phyloP scores from a whole-genome alignment of 1,139 yeast genomes.

The Blastobotrys persicus region DNA sequence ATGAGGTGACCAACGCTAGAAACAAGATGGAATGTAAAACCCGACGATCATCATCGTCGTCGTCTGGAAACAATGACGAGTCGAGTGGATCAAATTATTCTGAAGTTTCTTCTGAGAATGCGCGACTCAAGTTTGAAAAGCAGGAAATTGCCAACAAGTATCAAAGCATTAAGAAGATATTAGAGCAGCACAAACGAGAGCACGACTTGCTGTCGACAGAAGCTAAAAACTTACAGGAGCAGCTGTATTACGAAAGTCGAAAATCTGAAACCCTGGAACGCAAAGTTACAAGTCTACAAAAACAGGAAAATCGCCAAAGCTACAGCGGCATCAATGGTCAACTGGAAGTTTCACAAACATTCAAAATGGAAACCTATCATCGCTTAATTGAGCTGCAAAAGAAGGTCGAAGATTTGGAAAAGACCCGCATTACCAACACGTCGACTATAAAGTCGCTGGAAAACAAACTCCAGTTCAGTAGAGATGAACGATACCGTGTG shows the following conservation, averaged over 20 bases:
- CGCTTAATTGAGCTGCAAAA: slow-evolving; percentile 15
- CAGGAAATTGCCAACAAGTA: slow-evolving; percentile 4
- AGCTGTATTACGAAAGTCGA: slow-evolving; percentile 14
- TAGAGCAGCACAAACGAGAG: slow-evolving; percentile 7
- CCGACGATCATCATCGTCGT: background rate
- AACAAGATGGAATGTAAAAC: background rate
- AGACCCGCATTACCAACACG: slow-evolving; percentile 5
- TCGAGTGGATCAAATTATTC: background rate
- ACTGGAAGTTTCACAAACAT: slow-evolving; percentile 15
- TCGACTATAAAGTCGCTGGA: slow-evolving; percentile 13
- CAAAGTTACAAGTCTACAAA: slow-evolving; percentile 7
- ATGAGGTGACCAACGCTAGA: background rate
- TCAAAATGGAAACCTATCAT: slow-evolving; percentile 15
- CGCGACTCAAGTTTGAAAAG: slow-evolving; percentile 8
- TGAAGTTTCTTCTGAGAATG: background rate
- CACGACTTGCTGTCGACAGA: slow-evolving; percentile 11
- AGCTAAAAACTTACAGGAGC: slow-evolving; percentile 15
- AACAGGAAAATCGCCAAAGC: slow-evolving; percentile 3
- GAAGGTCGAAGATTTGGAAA: slow-evolving; percentile 12
- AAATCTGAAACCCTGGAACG: slow-evolving; percentile 14
- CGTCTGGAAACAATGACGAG: background rate
- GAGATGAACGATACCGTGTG: slow-evolving; percentile 11
- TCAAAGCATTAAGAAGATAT: slow-evolving; percentile 1
- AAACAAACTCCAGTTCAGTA: slow-evolving; percentile 3
- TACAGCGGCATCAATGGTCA: slow-evolving; percentile 6